Evolutionary conservation across 768 basidiomycete genomes (phyloP).

Genomic region (Hortiboletus campestris): DNA sequence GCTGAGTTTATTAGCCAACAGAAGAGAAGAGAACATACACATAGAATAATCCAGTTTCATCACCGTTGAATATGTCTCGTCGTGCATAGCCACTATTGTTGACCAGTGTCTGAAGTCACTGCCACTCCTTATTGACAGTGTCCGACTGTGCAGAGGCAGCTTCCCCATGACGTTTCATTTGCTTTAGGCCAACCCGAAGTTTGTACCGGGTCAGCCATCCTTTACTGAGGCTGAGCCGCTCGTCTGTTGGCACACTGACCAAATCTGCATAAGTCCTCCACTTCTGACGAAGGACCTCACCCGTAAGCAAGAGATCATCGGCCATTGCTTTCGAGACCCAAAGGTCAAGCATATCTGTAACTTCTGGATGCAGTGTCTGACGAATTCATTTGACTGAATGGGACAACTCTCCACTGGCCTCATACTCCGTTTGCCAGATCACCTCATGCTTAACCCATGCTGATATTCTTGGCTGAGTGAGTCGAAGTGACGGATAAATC

Average conservation of each 20-base stretch:
- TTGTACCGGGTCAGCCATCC: slow-evolving; percentile 27
- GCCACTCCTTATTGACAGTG: not conserved
- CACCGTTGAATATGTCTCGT: not conserved
- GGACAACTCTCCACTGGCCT: not conserved
- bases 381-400: not conserved
- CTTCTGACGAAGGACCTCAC: slow-evolving; percentile 17
- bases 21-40: too few species aligned
- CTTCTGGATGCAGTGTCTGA: slow-evolving; percentile 35
- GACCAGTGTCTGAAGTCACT: not conserved
- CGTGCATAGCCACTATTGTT: too few species aligned
- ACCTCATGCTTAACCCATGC: not conserved
- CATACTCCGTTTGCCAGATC: not conserved
- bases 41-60: not conserved
- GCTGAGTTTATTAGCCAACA: too few species aligned
- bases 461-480: too few species aligned
- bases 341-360: slow-evolving; percentile 35
- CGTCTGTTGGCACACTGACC: slow-evolving; percentile 30
- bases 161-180: slow-evolving; percentile 33
- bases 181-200: not conserved
- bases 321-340: slow-evolving; percentile 41
- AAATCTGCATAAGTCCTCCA: slow-evolving; percentile 12
- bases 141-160: slow-evolving; percentile 29
- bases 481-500: too few species aligned
- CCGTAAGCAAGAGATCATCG: slow-evolving; percentile 32
- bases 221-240: slow-evolving; percentile 33